Base-by-base conservation (phyloP, 75 land plant species). In the Picea sitchensis region DNA sequence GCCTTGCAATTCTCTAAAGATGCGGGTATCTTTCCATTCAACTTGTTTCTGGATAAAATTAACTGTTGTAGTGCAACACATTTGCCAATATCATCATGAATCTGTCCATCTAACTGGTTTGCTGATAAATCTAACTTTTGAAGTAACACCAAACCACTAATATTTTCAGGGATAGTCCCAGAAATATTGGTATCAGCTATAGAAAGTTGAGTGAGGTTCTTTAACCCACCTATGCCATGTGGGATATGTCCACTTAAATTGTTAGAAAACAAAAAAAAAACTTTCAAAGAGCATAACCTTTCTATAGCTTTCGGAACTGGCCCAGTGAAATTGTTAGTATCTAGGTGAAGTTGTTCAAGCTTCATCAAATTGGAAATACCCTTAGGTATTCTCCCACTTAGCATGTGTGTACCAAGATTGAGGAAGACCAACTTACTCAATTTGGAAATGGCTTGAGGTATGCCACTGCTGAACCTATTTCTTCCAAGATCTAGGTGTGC, bases 241-340 rank as follows among this genome's bases (percentile, higher is more conserved):
- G 90, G 93, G 1, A 93, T 90, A 3, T 75, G 34, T 18, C 92
- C 94, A 60, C 67, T 75, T 47, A 94, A 81, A 0, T 69, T 80
- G 74, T 90, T 94, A 67, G 84, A 83, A 51, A 88, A 75, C 81
- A 92, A 74, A 81, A 87, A 87, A 20, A 94, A 79, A 64, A 80
- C 80, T 68, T 60, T 79, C 76, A 93, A 72, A 3, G 84, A 11
- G 26, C 30, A 44, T 62, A 90, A 86, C 13, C 68, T 54, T 31
- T 64, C 73, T 15, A 90, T 31, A 20, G 80, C 84, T 31, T 21
- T 59, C 0, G 96, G 94, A 51, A 95, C 87, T 15, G 72, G 30
- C 0, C 98, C 98, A 3, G 84, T 80, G 26, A 95, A 60, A 18
- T 85, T 74, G 64, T 78, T 89, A 4, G 86, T 79, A n/a, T 90